Conservation (phyloP, 1,284 basidiomycete genomes). For the Agroathelia rolfsii region DNA sequence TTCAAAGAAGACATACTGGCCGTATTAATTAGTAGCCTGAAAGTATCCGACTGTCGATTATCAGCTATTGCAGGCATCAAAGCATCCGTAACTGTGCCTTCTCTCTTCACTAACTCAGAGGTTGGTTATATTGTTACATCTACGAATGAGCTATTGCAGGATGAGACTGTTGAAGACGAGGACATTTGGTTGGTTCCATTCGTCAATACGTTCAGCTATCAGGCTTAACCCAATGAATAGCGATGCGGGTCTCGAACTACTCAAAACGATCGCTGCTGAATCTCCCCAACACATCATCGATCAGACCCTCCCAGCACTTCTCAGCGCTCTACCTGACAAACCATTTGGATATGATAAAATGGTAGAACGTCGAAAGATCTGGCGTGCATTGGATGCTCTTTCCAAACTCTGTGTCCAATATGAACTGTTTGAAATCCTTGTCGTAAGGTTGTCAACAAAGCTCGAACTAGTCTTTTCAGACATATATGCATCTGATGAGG, state of each 20-base stretch:
- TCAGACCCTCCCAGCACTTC: conserved; percentile 74
- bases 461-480: conserved; percentile 64
- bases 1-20: conserved; percentile 74
- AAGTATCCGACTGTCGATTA: conserved; percentile 39
- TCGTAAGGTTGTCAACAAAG: conserved; percentile 73
- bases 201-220: too few relatives aligned
- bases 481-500: too few relatives aligned
- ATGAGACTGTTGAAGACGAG: conserved; percentile 43
- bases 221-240: conserved; percentile 29
- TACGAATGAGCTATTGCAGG: conserved; percentile 61
- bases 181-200: conserved; percentile 48
- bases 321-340: conserved; percentile 60
- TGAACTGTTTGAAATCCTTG: conserved; percentile 77
- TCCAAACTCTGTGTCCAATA: conserved; percentile 68
- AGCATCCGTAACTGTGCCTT: conserved; percentile 52
- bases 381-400: conserved; percentile 65
- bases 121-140: conserved; percentile 71
- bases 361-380: conserved; percentile 50
- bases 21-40: conserved; percentile 54
- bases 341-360: conserved; percentile 51
- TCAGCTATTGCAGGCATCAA: conserved; percentile 56
- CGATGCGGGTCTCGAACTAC: conserved; percentile 55
- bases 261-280: conserved; percentile 56
- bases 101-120: conserved; percentile 64
- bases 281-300: conserved; percentile 63